These are phyloP conservation scores for Rhodotorula sp. DNA, from an alignment of 1,284 basidiomycete genomes.

Conservation along the genomic window DNA sequence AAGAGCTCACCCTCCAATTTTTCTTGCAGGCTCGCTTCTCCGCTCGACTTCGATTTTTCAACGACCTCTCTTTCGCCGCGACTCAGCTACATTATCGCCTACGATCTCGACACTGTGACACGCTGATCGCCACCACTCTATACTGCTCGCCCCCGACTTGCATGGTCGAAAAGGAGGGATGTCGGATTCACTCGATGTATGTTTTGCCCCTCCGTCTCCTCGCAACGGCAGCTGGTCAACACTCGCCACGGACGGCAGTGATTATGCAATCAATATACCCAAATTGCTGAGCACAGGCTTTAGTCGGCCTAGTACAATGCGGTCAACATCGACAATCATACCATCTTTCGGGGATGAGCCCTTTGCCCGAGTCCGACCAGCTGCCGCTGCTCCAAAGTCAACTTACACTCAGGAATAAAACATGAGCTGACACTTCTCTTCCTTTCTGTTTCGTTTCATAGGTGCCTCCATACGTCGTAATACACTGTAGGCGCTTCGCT, in stretches of 20 bases:
- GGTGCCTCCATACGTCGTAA: too few relatives aligned
- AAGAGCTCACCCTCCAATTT: background rate
- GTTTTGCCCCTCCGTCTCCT: background rate
- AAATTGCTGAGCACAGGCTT: constrained; percentile 1
- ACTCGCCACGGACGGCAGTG: background rate
- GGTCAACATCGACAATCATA: constrained; percentile 5
- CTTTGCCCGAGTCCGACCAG: too few relatives aligned
- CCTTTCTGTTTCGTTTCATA: too few relatives aligned
- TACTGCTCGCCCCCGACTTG: background rate
- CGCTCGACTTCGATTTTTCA: background rate
- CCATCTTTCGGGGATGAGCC: constrained; percentile 9
- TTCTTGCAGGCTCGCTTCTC: background rate
- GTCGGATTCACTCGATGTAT: background rate
- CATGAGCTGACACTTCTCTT: too few relatives aligned
- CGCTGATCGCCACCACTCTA: background rate
- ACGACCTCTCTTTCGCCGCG: background rate
- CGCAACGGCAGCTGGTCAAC: background rate
- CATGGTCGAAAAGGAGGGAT: background rate
- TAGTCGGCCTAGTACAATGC: constrained; percentile 1
- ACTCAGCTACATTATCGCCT: background rate
- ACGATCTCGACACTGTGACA: background rate
- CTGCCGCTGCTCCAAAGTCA: too few relatives aligned
- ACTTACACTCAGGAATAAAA: too few relatives aligned
- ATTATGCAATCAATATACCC: constrained; percentile 1
- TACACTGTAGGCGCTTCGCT: too few relatives aligned